These are phyloP conservation scores for Protomyces gravidus DNA, from an alignment of 1,139 yeast species.

Conservation along the genomic window DNA sequence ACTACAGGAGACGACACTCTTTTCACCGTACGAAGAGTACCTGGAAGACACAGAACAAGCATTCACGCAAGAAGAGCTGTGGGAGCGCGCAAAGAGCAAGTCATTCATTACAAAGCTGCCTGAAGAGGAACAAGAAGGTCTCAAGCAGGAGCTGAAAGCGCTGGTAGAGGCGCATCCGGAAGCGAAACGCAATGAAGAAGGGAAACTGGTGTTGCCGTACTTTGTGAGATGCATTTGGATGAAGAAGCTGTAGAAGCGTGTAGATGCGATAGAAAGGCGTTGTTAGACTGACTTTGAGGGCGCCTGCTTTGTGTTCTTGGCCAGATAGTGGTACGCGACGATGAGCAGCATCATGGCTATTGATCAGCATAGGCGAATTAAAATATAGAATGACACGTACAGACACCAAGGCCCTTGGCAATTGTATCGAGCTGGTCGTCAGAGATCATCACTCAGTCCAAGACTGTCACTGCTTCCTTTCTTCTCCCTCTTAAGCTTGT, in stretches of 20 bases:
- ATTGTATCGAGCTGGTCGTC: constrained; percentile 18
- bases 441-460: constrained; percentile 20
- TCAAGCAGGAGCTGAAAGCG: constrained; percentile 42
- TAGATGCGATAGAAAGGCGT: neutral
- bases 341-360: constrained; percentile 25
- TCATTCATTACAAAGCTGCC: constrained; percentile 53
- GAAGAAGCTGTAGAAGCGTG: constrained; percentile 3
- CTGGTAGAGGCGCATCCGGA: constrained; percentile 34
- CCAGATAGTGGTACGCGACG: constrained; percentile 24
- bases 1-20: constrained; percentile 39
- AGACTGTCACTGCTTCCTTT: too few relatives aligned
- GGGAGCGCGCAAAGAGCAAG: constrained; percentile 56
- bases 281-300: neutral
- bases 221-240: constrained; percentile 18
- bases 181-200: constrained; percentile 1
- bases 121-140: constrained; percentile 42
- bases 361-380: neutral
- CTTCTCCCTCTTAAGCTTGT: too few relatives aligned
- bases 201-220: constrained; percentile 13
- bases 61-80: constrained; percentile 42
- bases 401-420: constrained; percentile 17
- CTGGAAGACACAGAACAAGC: constrained; percentile 38
- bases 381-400: neutral
- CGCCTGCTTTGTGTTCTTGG: constrained; percentile 1
- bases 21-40: constrained; percentile 42